These are phyloP conservation scores for Camellia oleifera DNA, from an alignment of 179 eudicot species.

Conservation along the genomic window DNA sequence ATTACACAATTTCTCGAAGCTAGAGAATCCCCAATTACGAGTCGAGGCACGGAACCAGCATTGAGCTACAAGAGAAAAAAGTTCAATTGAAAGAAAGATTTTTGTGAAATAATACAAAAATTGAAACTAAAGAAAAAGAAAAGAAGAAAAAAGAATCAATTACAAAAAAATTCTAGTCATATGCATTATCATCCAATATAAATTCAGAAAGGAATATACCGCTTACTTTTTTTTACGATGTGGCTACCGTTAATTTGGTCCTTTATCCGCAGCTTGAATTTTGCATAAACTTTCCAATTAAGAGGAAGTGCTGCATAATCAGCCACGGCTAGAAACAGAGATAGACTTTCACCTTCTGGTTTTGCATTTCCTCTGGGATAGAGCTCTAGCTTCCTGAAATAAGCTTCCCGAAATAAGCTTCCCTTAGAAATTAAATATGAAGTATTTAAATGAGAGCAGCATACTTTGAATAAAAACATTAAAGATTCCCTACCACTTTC, in stretches of 20 bases:
- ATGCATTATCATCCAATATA: not conserved
- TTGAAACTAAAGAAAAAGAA: not conserved
- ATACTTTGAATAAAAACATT: not conserved
- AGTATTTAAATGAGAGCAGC: not conserved
- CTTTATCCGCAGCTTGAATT: slow-evolving; percentile 3
- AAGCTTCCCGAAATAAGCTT: no score
- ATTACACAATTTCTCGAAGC: not conserved
- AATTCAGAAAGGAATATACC: not conserved
- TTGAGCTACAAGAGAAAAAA: not conserved
- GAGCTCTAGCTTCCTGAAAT: no score
- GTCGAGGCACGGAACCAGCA: not conserved
- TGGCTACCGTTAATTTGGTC: not conserved
- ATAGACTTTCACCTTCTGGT: not conserved
- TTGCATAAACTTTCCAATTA: not conserved
- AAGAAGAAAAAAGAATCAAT: not conserved
- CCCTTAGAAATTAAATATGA: no score
- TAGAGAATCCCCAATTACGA: not conserved
- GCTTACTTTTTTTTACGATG: not conserved
- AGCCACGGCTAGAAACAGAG: not conserved
- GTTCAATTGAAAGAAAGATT: not conserved
- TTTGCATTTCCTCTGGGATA: not conserved
- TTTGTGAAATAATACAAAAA: not conserved
- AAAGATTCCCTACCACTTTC: not conserved
- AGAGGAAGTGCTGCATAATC: not conserved
- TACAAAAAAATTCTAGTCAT: not conserved